These are phyloP conservation scores for Penicillium italicum DNA, from an alignment of 2,329 filamentous ascomycete genomes.

Conservation along the genomic window DNA sequence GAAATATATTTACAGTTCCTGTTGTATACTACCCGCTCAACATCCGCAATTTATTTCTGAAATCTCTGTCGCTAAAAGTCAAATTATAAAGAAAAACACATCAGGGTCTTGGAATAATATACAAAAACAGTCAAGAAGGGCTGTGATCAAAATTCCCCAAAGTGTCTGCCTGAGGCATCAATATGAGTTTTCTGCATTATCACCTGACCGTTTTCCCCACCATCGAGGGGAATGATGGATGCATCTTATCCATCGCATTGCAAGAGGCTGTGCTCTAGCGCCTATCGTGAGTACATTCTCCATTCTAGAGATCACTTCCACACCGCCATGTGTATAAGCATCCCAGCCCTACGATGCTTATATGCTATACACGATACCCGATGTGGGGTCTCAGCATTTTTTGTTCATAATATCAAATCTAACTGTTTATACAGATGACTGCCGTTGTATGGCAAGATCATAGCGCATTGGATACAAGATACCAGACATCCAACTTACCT, in stretches of 20 bases:
- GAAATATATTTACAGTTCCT: neutral
- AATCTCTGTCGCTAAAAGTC: neutral
- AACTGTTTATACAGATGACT: slow-evolving; percentile 31
- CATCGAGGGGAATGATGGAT: slow-evolving; percentile 25
- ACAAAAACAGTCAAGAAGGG: neutral
- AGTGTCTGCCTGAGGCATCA: slow-evolving; percentile 21
- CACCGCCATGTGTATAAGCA: neutral
- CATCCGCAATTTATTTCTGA: accelerated
- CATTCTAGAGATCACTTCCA: neutral
- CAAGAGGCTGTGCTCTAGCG: slow-evolving; percentile 22
- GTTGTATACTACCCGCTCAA: neutral
- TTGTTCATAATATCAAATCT: slow-evolving; percentile 12
- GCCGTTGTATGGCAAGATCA: slow-evolving; percentile 30
- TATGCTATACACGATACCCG: slow-evolving; percentile 2
- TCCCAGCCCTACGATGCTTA: neutral
- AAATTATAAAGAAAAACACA: neutral
- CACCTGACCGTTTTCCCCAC: slow-evolving; percentile 31
- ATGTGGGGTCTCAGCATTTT: neutral
- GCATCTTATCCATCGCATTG: slow-evolving; percentile 23
- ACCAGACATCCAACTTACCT: slow-evolving; percentile 20
- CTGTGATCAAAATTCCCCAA: slow-evolving; percentile 1
- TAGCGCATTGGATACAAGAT: slow-evolving; percentile 27
- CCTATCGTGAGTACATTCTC: slow-evolving; percentile 34
- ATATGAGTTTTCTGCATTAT: slow-evolving; percentile 24
- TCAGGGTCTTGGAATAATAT: neutral